Percentiles rank a stretch among this genome's conserved stretches.
Evolutionary conservation across 1,284 basidiomycete species (phyloP).

Genomic region (Coniferiporia weirii): DNA sequence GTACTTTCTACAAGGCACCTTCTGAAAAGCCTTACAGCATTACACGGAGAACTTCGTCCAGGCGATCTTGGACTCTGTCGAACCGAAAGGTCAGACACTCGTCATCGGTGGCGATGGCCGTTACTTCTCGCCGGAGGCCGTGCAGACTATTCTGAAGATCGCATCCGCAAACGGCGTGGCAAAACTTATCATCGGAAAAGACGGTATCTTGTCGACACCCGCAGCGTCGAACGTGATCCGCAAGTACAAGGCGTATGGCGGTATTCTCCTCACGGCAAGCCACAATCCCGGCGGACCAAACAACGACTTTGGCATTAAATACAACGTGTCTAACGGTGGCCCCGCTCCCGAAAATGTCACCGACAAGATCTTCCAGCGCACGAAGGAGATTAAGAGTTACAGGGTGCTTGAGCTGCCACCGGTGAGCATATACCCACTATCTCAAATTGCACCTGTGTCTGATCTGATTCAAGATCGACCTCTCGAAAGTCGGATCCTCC

Average conservation of each 20-base stretch:
- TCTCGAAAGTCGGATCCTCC: constrained; percentile 78
- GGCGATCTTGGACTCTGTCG: constrained; percentile 89
- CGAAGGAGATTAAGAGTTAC: constrained; percentile 84
- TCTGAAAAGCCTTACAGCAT: constrained; percentile 46
- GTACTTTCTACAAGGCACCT: constrained; percentile 19
- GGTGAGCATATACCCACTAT: constrained; percentile 39
- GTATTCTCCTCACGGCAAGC: constrained; percentile 95
- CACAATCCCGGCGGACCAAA: constrained; percentile 98
- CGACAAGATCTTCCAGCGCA: constrained; percentile 88
- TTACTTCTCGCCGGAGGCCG: constrained; percentile 86
- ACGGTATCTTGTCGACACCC: constrained; percentile 92
- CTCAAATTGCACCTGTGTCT: background rate
- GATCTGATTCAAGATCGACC: constrained; percentile 57
- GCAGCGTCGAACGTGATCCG: constrained; percentile 96
- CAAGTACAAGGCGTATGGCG: constrained; percentile 93
- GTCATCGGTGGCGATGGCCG: constrained; percentile 98
- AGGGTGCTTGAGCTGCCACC: constrained; percentile 77
- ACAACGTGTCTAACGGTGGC: constrained; percentile 96
- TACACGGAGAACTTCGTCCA: constrained; percentile 99
- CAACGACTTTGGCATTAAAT: constrained; percentile 99
- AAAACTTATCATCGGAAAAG: constrained; percentile 86
- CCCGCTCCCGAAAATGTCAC: constrained; percentile 95
- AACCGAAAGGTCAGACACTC: constrained; percentile 77
- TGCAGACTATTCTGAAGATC: constrained; percentile 88
- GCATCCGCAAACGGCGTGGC: constrained; percentile 87